Conservation (phyloP, 306 rosid species). For the Ormosia emarginata region DNA sequence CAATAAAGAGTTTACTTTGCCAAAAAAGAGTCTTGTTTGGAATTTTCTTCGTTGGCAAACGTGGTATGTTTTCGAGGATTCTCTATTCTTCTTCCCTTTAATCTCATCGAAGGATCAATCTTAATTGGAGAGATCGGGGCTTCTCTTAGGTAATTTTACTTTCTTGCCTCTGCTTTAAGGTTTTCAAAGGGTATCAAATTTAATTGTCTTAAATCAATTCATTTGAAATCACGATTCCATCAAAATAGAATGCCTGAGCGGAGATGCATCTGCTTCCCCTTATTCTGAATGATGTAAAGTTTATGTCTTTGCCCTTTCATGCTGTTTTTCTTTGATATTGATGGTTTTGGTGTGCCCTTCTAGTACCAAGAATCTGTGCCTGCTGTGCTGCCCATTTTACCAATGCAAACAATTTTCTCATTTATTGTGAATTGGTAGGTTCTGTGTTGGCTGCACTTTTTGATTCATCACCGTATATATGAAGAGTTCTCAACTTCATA, state of each 20-base stretch:
- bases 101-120: background rate
- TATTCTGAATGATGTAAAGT: conserved; percentile 5
- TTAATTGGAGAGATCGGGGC: background rate
- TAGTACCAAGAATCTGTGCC: background rate
- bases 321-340: conserved; percentile 2
- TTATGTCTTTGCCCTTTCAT: background rate
- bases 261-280: background rate
- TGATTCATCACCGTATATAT: background rate
- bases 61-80: background rate
- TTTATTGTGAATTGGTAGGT: background rate
- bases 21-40: background rate
- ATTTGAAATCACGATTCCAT: background rate
- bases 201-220: background rate
- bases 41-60: background rate
- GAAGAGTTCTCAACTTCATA: background rate
- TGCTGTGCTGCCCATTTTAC: background rate
- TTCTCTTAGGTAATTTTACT: conserved; percentile 22
- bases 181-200: background rate
- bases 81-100: background rate
- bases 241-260: background rate
- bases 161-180: conserved; percentile 16
- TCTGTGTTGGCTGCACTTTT: conserved; percentile 1
- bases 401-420: background rate
- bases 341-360: conserved; percentile 12
- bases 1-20: background rate